A percentile compares a stretch with the other conserved stretches of the same genome.
Conservation (phyloP, 306 rosid species). For the Cucumis hystrix region DNA sequence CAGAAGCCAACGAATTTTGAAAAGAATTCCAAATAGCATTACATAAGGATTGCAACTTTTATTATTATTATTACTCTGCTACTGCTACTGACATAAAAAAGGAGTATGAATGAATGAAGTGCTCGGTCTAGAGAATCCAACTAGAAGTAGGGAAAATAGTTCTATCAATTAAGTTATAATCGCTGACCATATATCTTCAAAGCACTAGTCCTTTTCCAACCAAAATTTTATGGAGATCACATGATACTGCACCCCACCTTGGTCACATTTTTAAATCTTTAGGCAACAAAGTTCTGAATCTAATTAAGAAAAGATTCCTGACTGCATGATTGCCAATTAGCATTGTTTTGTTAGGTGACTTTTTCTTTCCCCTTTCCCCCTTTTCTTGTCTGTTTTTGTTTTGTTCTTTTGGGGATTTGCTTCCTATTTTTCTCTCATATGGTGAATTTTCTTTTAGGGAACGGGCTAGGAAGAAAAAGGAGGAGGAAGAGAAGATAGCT, state of each 20-base stretch:
- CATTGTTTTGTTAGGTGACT: background rate
- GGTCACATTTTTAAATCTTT: background rate
- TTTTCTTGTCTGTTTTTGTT: too few species aligned
- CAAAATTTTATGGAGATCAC: background rate
- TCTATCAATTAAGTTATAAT: background rate
- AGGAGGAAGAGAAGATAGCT: slow-evolving; percentile 76
- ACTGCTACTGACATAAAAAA: background rate
- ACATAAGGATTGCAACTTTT: background rate
- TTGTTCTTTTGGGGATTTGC: background rate
- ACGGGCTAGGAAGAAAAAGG: slow-evolving; percentile 97
- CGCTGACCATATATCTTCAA: background rate
- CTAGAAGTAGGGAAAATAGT: background rate
- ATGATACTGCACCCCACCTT: background rate
- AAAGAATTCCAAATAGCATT: background rate
- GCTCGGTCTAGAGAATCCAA: background rate
- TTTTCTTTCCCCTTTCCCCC: too few species aligned
- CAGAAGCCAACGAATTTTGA: background rate
- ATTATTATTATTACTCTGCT: too few species aligned
- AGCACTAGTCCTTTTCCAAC: background rate
- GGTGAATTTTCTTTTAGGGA: slow-evolving; percentile 41
- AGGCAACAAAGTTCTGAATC: background rate
- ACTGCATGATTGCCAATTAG: background rate
- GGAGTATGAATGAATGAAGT: background rate
- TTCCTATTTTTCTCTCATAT: background rate
- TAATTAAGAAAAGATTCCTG: background rate